A percentile compares a stretch with the other conserved stretches of the same genome.
These are phyloP conservation scores for Lyophyllum shimeji DNA, from an alignment of 768 basidiomycete genomes.

Conservation along the genomic window DNA sequence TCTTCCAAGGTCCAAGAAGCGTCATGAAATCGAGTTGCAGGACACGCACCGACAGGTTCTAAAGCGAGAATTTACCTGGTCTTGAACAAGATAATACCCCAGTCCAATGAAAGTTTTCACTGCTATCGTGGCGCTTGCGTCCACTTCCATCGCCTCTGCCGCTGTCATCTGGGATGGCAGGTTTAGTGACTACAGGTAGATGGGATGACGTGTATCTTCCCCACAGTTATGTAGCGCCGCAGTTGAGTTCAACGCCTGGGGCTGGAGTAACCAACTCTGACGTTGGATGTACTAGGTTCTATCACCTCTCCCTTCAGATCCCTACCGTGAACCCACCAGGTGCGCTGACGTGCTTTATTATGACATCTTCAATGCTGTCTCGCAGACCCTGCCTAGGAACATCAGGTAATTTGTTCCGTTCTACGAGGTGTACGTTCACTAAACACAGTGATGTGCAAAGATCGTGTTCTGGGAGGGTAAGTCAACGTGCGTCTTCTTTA, in stretches of 20 bases:
- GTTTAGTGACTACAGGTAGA: slow-evolving; percentile 1
- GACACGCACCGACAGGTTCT: neutral
- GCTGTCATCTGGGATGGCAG: slow-evolving; percentile 1
- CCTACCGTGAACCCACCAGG: slow-evolving; percentile 6
- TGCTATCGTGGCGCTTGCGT: neutral
- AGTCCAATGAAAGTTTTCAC: neutral
- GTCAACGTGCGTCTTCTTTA: neutral
- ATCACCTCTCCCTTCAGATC: slow-evolving; percentile 6
- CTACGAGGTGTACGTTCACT: neutral
- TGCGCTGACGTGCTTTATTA: neutral
- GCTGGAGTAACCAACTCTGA: slow-evolving; percentile 3
- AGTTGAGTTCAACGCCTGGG: slow-evolving; percentile 1
- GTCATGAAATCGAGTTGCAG: neutral
- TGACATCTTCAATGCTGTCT: neutral
- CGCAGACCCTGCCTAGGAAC: slow-evolving; percentile 3
- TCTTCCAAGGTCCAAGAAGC: neutral
- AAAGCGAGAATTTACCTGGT: neutral
- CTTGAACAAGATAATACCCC: neutral
- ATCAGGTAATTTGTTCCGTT: neutral
- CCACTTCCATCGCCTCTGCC: neutral
- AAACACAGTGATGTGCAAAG: neutral
- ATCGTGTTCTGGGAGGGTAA: slow-evolving; percentile 2
- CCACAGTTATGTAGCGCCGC: neutral
- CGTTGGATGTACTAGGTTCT: neutral
- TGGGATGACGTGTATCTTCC: neutral